A percentile compares a stretch with the other conserved stretches of the same genome.
Evolutionary conservation across 345 rosid species (phyloP).

Genomic region (Acer yangbiense): DNA sequence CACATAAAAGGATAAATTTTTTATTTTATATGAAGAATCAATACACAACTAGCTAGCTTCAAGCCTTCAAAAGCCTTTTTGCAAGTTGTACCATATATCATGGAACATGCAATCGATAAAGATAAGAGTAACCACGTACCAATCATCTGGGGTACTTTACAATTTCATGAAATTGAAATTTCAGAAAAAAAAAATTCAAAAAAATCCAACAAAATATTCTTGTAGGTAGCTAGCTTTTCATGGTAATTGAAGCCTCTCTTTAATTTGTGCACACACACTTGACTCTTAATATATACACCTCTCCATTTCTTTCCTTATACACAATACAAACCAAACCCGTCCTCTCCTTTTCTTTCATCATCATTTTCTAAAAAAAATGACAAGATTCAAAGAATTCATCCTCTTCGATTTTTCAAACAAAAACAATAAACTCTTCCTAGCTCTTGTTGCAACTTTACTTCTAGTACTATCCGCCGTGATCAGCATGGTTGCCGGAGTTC

Average conservation of each 20-base stretch:
- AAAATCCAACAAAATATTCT: neutral
- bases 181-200: neutral
- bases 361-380: slow-evolving; percentile 13
- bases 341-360: neutral
- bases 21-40: too few relatives aligned
- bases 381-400: slow-evolving; percentile 23
- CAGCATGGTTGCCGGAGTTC: slow-evolving; percentile 46
- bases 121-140: neutral
- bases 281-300: neutral
- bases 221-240: too few relatives aligned
- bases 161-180: neutral
- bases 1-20: neutral
- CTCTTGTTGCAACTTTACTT: slow-evolving; percentile 38
- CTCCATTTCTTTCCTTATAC: too few relatives aligned
- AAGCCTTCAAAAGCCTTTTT: too few relatives aligned
- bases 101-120: neutral
- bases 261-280: neutral
- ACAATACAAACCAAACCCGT: neutral
- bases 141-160: neutral
- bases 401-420: slow-evolving; percentile 27
- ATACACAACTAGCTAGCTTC: too few relatives aligned
- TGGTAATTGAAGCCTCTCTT: neutral
- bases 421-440: slow-evolving; percentile 36
- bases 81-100: neutral
- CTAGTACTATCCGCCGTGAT: slow-evolving; percentile 38